Percentiles rank a stretch among this genome's conserved stretches.
These are phyloP conservation scores for Croton laevigatus DNA, from an alignment of 441 rosid species.

Conservation along the genomic window DNA sequence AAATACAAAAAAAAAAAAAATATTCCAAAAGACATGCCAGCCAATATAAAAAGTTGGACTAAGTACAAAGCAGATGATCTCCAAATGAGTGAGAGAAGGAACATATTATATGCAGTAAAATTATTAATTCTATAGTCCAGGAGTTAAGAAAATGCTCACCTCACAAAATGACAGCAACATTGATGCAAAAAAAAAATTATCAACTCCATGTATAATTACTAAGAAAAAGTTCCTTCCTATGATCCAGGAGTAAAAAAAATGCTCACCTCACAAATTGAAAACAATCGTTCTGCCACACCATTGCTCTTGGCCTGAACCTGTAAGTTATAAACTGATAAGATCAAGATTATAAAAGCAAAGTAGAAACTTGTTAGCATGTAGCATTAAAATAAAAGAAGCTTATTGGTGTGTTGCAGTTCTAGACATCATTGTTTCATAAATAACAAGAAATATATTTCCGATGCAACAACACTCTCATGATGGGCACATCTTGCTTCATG, in stretches of 20 bases:
- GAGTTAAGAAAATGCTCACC: slow-evolving; percentile 41
- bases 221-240: neutral
- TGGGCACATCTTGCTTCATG: neutral
- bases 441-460: neutral
- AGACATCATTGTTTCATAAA: neutral
- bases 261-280: slow-evolving; percentile 90
- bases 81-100: neutral
- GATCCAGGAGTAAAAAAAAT: neutral
- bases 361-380: slow-evolving; percentile 2
- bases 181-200: too few species aligned
- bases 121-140: neutral
- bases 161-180: slow-evolving; percentile 21
- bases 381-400: neutral
- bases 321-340: slow-evolving; percentile 29
- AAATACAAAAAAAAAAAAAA: neutral
- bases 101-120: neutral
- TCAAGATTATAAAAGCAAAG: slow-evolving; percentile 19
- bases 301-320: slow-evolving; percentile 51
- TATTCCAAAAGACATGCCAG: neutral
- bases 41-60: neutral
- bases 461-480: neutral
- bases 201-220: neutral
- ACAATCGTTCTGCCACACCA: slow-evolving; percentile 67
- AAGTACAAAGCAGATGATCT: neutral
- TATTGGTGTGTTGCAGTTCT: neutral